Evolutionary conservation across 306 rosid species (phyloP).

Genomic region (Citrullus amarus): DNA sequence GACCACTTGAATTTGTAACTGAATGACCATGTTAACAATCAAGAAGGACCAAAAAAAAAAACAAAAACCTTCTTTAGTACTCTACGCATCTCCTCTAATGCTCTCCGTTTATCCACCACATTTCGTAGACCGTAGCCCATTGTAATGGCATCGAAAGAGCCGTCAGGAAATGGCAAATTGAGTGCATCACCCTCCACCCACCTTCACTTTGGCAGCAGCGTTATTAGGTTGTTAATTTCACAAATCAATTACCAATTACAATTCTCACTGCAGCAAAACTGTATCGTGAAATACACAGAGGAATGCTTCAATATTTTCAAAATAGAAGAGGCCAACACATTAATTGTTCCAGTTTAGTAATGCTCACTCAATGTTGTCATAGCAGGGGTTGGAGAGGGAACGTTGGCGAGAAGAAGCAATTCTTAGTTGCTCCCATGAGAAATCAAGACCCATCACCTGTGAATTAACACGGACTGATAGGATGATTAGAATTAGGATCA

Average conservation of each 20-base stretch:
- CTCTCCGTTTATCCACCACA: conserved; percentile 55
- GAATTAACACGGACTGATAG: not conserved
- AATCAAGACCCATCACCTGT: conserved; percentile 67
- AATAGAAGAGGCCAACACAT: not conserved
- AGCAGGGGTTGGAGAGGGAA: conserved; percentile 24
- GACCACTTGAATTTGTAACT: not conserved
- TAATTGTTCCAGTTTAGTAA: conserved; percentile 23
- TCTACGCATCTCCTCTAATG: conserved; percentile 59
- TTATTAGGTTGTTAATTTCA: not conserved
- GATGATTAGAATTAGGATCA: not conserved
- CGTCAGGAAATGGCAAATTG: conserved; percentile 64
- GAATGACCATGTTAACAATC: not conserved
- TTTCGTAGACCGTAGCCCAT: conserved; percentile 91
- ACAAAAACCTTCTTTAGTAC: conserved; percentile 53
- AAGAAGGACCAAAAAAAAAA: not conserved
- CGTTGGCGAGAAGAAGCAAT: conserved; percentile 51
- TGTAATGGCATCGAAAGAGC: conserved; percentile 68
- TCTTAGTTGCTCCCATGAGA: conserved; percentile 49
- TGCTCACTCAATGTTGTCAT: conserved; percentile 67
- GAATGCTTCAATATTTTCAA: not conserved
- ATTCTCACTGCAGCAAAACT: not conserved
- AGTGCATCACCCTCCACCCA: conserved; percentile 97
- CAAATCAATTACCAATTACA: not conserved
- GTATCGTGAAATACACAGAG: not conserved
- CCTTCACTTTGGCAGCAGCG: conserved; percentile 23